phyloP scores from a whole-genome alignment of 2,329 filamentous ascomycete species.

The Fusarium tuaranense region DNA sequence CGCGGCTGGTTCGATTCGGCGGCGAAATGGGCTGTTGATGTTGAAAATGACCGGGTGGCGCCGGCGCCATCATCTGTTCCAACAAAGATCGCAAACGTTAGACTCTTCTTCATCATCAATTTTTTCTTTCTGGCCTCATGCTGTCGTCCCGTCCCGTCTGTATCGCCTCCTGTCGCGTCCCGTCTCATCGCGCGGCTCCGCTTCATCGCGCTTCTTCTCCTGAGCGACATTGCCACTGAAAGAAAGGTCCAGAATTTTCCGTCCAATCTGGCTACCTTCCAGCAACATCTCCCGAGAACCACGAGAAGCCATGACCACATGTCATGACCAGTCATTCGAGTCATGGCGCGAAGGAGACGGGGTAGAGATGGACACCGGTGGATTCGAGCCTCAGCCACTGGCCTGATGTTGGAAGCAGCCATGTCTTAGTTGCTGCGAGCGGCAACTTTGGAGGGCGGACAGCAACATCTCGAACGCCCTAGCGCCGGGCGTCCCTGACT shows the following conservation, averaged over 20 bases:
- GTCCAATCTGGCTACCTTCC: slow-evolving; percentile 9
- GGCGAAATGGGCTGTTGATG: slow-evolving; percentile 46
- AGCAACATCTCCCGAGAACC: slow-evolving; percentile 7
- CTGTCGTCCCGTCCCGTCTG: slow-evolving; percentile 6
- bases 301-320: slow-evolving; percentile 13
- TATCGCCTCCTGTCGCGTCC: neutral
- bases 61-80: slow-evolving; percentile 41
- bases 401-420: slow-evolving; percentile 38
- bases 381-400: slow-evolving; percentile 44
- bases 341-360: slow-evolving; percentile 15
- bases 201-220: neutral
- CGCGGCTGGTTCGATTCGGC: slow-evolving; percentile 44
- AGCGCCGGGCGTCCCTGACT: neutral
- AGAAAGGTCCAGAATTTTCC: slow-evolving; percentile 5
- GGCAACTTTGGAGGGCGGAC: slow-evolving; percentile 14
- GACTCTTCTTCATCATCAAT: slow-evolving; percentile 27
- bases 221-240: slow-evolving; percentile 7
- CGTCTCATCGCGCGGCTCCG: slow-evolving; percentile 1
- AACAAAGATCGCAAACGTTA: slow-evolving; percentile 34
- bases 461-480: slow-evolving; percentile 9
- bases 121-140: slow-evolving; percentile 20
- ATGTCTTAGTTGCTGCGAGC: slow-evolving; percentile 34
- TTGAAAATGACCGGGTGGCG: slow-evolving; percentile 40
- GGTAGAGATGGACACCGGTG: slow-evolving; percentile 8
- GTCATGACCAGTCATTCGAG: slow-evolving; percentile 17